Conservation (phyloP, 768 basidiomycete genomes). For the Hemileccinum impolitum region DNA sequence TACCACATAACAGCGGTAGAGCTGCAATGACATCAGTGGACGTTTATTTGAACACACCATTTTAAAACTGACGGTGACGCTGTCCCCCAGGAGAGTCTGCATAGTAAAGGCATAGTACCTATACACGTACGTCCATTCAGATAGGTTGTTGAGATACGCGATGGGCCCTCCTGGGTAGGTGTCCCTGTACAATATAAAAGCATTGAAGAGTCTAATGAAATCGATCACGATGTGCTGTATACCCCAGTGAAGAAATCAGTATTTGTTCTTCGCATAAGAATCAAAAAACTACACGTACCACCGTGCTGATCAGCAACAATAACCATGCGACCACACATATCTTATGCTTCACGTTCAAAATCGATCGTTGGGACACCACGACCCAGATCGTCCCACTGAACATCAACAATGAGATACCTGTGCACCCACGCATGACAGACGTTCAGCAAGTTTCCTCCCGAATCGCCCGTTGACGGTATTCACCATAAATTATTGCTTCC, state of each 20-base stretch:
- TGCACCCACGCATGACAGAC: too few relatives aligned
- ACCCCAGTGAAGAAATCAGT: not conserved
- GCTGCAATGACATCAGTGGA: conserved; percentile 8
- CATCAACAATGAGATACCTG: conserved; percentile 37
- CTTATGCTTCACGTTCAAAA: conserved; percentile 14
- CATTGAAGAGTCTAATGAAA: conserved; percentile 23
- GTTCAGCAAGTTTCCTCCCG: not conserved
- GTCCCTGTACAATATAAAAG: conserved; percentile 20
- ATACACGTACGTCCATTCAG: conserved; percentile 28
- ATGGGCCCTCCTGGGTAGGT: conserved; percentile 17
- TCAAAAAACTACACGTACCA: conserved; percentile 16
- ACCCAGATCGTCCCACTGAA: conserved; percentile 31
- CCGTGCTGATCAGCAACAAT: conserved; percentile 30
- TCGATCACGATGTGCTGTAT: conserved; percentile 26
- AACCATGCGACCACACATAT: conserved; percentile 25
- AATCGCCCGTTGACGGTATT: not conserved
- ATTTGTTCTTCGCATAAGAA: too few relatives aligned
- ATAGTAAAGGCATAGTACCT: conserved; percentile 24
- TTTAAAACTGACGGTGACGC: conserved; percentile 23
- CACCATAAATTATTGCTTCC: conserved; percentile 22
- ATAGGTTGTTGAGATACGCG: conserved; percentile 22
- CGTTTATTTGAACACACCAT: not conserved
- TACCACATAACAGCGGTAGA: conserved; percentile 31
- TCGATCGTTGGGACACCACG: conserved; percentile 7
- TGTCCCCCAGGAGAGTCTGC: conserved; percentile 31